Conservation (phyloP, 2,329 filamentous ascomycete species). For the Botryotinia calthae region DNA sequence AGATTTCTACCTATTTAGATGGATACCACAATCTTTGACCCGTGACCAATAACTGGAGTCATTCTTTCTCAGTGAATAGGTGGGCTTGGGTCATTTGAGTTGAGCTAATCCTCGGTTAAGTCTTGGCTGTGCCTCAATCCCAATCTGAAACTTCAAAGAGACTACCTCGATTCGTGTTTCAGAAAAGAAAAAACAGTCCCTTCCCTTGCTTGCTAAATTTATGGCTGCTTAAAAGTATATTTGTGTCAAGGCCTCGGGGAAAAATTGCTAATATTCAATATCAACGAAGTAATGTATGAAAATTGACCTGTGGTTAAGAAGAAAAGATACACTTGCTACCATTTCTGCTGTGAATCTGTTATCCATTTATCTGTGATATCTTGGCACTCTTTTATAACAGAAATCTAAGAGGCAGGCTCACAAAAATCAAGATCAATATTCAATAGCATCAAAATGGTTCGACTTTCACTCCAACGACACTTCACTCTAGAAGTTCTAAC, state of each 20-base stretch:
- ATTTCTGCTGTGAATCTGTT: background rate
- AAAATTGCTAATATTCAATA: background rate
- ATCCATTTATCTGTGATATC: background rate
- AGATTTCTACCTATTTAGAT: rapidly evolving
- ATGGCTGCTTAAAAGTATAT: rapidly evolving
- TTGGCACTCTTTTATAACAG: background rate
- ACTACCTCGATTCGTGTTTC: background rate
- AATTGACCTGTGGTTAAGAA: background rate
- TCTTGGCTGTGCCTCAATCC: background rate
- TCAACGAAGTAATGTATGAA: background rate
- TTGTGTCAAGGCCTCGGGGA: background rate
- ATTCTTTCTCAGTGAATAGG: background rate
- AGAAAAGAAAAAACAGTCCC: background rate
- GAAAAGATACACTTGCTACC: background rate
- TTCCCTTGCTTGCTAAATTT: rapidly evolving
- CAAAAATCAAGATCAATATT: background rate
- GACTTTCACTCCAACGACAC: background rate
- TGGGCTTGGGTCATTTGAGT: background rate
- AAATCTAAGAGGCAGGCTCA: rapidly evolving
- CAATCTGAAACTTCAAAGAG: background rate
- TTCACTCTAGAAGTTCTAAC: background rate
- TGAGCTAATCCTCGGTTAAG: background rate
- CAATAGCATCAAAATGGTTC: background rate
- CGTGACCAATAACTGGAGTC: background rate
- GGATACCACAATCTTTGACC: background rate